Evolutionary conservation across 208 protist species (phyloP).

Genomic region (Wallacemonas sp.): DNA sequence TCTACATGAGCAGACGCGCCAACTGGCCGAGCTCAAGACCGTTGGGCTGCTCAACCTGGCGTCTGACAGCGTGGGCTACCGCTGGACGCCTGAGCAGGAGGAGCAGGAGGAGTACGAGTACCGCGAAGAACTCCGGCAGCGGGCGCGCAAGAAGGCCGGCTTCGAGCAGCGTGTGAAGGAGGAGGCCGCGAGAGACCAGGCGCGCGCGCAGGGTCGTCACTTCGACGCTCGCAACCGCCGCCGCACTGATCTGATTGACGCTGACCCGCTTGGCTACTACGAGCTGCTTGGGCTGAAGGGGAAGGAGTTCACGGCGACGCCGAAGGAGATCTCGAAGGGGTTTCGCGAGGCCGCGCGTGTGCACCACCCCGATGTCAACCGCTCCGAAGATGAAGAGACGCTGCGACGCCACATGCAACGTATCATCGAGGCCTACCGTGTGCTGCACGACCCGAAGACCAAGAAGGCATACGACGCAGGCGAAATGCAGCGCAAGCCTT

Average conservation of each 20-base stretch:
- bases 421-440: constrained; percentile 85
- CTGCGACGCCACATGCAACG: constrained; percentile 76
- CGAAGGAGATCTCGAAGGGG: constrained; percentile 81
- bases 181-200: constrained; percentile 68
- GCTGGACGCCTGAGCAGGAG: constrained; percentile 83
- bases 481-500: constrained; percentile 38
- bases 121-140: constrained; percentile 81
- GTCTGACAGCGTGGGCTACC: constrained; percentile 80
- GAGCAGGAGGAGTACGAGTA: constrained; percentile 89
- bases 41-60: constrained; percentile 76
- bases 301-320: constrained; percentile 66
- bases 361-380: constrained; percentile 83
- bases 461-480: constrained; percentile 79
- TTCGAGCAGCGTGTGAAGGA: constrained; percentile 90
- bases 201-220: constrained; percentile 40
- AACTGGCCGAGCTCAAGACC: constrained; percentile 72
- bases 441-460: constrained; percentile 70
- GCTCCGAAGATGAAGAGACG: constrained; percentile 35
- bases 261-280: constrained; percentile 90
- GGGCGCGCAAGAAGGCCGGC: constrained; percentile 53
- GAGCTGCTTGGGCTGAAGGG: constrained; percentile 75
- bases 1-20: constrained; percentile 42
- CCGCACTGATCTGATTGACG: constrained; percentile 72
- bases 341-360: constrained; percentile 68
- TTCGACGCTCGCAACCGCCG: constrained; percentile 72